Percentiles rank a stretch among this genome's conserved stretches.
Conservation (phyloP, 805 yeast species). For the Pichia californica region DNA sequence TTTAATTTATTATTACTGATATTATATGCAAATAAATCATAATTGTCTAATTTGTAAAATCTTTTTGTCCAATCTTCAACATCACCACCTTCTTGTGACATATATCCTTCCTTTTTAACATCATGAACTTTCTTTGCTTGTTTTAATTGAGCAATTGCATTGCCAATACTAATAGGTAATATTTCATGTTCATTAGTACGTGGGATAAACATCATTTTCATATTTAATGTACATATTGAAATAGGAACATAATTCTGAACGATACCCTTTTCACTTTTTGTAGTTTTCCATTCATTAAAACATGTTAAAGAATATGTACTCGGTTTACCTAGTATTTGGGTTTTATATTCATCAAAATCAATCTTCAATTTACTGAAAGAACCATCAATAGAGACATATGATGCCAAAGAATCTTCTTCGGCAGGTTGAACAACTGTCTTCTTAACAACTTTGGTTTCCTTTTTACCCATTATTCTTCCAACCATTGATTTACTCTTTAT, state of each 20-base stretch:
- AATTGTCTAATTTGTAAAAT: constrained; percentile 66
- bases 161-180: constrained; percentile 62
- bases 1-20: constrained; percentile 62
- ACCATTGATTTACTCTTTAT: constrained; percentile 27
- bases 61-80: constrained; percentile 67
- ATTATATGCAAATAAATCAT: constrained; percentile 68
- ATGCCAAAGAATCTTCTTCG: constrained; percentile 51
- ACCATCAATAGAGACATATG: constrained; percentile 74
- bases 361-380: constrained; percentile 79
- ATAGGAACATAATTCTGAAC: constrained; percentile 41
- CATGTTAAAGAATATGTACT: constrained; percentile 51
- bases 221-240: constrained; percentile 58
- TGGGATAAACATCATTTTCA: constrained; percentile 65
- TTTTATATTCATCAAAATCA: constrained; percentile 51
- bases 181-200: constrained; percentile 52
- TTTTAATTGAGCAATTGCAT: constrained; percentile 39
- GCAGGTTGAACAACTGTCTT: constrained; percentile 46
- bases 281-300: constrained; percentile 75
- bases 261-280: constrained; percentile 22
- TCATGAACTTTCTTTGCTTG: constrained; percentile 27
- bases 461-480: constrained; percentile 30
- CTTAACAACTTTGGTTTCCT: constrained; percentile 42
- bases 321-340: constrained; percentile 47
- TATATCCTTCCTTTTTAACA: constrained; percentile 51
- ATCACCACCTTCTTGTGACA: constrained; percentile 92